These are phyloP conservation scores for Ceratobasidium sp. DNA, from an alignment of 1,284 basidiomycete genomes.

Conservation along the genomic window DNA sequence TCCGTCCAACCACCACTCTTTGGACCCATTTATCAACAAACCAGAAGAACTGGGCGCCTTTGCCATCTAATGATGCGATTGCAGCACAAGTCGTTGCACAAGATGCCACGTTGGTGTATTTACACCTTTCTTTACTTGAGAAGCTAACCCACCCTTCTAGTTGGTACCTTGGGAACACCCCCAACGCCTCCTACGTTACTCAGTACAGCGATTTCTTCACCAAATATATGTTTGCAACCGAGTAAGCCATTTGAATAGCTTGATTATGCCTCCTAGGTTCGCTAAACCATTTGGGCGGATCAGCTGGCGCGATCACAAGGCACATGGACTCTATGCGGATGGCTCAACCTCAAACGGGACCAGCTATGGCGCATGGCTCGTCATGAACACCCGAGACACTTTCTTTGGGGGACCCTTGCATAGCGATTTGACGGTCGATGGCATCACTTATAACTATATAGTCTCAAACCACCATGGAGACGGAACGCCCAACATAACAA, in stretches of 20 bases:
- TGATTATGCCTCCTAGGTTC: background rate
- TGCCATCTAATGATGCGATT: slow-evolving; percentile 44
- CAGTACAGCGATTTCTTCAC: slow-evolving; percentile 48
- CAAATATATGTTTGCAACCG: slow-evolving; percentile 46
- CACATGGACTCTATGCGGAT: slow-evolving; percentile 48
- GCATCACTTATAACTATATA: slow-evolving; percentile 34
- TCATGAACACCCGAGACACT: slow-evolving; percentile 47
- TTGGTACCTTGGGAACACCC: slow-evolving; percentile 46
- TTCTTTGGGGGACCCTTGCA: slow-evolving; percentile 41
- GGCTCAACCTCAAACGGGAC: slow-evolving; percentile 45
- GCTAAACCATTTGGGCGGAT: no score
- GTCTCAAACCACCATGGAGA: slow-evolving; percentile 28
- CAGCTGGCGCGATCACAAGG: slow-evolving; percentile 34
- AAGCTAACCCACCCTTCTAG: background rate
- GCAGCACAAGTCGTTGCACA: slow-evolving; percentile 44
- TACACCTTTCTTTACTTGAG: background rate
- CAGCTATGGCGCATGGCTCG: slow-evolving; percentile 47
- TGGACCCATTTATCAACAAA: slow-evolving; percentile 46
- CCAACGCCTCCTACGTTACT: slow-evolving; percentile 44
- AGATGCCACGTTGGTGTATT: slow-evolving; percentile 45
- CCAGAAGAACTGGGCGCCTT: slow-evolving; percentile 43
- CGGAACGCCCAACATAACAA: slow-evolving; percentile 28
- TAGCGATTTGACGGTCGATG: slow-evolving; percentile 32
- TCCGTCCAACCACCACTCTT: slow-evolving; percentile 44
- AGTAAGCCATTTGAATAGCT: slow-evolving; percentile 40